Percentiles rank a stretch among this genome's conserved stretches.
Evolutionary conservation across 2,329 filamentous ascomycete genomes (phyloP).

Genomic region (Alternaria postmessia): DNA sequence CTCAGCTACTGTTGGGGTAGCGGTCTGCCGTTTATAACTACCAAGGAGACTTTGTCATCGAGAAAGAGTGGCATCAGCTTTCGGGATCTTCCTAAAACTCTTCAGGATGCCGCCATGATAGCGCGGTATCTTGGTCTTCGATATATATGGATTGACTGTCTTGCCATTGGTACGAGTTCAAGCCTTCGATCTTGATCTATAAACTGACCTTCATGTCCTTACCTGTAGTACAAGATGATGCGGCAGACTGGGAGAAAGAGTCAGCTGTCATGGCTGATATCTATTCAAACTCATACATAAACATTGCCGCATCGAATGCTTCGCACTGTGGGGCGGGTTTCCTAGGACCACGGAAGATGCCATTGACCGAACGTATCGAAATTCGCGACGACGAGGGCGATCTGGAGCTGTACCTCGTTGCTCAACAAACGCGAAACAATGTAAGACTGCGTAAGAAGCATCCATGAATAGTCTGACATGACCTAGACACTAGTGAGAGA

Average conservation of each 20-base stretch:
- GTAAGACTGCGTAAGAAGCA: background rate
- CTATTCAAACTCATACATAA: slow-evolving; percentile 5
- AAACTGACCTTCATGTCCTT: background rate
- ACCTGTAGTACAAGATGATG: slow-evolving; percentile 13
- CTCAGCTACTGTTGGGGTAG: slow-evolving; percentile 19
- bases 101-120: slow-evolving; percentile 12
- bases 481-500: background rate
- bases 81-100: slow-evolving; percentile 5
- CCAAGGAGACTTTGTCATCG: background rate
- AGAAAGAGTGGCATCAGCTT: slow-evolving; percentile 9
- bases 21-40: slow-evolving; percentile 11
- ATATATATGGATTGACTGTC: slow-evolving; percentile 15
- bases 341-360: slow-evolving; percentile 3
- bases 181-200: background rate
- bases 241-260: slow-evolving; percentile 15
- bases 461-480: background rate
- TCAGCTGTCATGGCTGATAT: slow-evolving; percentile 15
- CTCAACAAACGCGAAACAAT: background rate
- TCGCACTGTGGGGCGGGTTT: slow-evolving; percentile 14
- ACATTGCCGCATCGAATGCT: slow-evolving; percentile 8
- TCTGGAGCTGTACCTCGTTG: slow-evolving; percentile 2
- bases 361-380: background rate
- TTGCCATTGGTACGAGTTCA: background rate
- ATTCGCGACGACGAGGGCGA: slow-evolving; percentile 3
- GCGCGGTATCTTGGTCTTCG: background rate